phyloP scores from a whole-genome alignment of 2,329 filamentous ascomycete species.

The Paraconiothyrium sp. region DNA sequence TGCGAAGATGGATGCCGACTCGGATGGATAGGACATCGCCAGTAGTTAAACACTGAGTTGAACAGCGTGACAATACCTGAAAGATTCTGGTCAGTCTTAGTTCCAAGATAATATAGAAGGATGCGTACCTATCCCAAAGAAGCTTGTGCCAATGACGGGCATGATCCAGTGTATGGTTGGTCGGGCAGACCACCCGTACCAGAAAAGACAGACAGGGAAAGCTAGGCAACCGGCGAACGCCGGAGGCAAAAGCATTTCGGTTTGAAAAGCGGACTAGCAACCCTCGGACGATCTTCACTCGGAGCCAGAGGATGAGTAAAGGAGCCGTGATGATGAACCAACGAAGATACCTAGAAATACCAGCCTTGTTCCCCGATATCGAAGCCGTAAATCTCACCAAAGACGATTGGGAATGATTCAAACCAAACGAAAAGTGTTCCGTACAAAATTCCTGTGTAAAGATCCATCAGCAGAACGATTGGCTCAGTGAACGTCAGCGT shows the following conservation, averaged over 20 bases:
- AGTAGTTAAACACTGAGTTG: slow-evolving; percentile 56
- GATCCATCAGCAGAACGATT: slow-evolving; percentile 48
- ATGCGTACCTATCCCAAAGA: slow-evolving; percentile 36
- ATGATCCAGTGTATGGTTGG: slow-evolving; percentile 45
- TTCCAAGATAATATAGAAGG: no score
- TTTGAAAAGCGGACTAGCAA: slow-evolving; percentile 39
- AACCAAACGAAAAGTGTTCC: slow-evolving; percentile 54
- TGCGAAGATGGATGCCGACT: slow-evolving; percentile 50
- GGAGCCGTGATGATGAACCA: slow-evolving; percentile 40
- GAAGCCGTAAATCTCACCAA: slow-evolving; percentile 49
- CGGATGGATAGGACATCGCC: slow-evolving; percentile 48
- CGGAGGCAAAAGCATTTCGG: slow-evolving; percentile 46
- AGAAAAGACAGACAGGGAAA: slow-evolving; percentile 51
- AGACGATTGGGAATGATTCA: slow-evolving; percentile 54
- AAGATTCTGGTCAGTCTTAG: neutral
- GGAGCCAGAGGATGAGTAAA: slow-evolving; percentile 44
- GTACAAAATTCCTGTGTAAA: slow-evolving; percentile 54
- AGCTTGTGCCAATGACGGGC: slow-evolving; percentile 44
- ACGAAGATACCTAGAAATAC: slow-evolving; percentile 50
- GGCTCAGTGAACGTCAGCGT: slow-evolving; percentile 51
- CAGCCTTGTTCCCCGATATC: slow-evolving; percentile 43
- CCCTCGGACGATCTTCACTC: slow-evolving; percentile 13
- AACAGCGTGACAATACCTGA: slow-evolving; percentile 50
- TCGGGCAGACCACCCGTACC: slow-evolving; percentile 47
- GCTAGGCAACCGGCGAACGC: slow-evolving; percentile 42